Base-by-base conservation (phyloP, 306 rosid species). In the Quercus mongolica region DNA sequence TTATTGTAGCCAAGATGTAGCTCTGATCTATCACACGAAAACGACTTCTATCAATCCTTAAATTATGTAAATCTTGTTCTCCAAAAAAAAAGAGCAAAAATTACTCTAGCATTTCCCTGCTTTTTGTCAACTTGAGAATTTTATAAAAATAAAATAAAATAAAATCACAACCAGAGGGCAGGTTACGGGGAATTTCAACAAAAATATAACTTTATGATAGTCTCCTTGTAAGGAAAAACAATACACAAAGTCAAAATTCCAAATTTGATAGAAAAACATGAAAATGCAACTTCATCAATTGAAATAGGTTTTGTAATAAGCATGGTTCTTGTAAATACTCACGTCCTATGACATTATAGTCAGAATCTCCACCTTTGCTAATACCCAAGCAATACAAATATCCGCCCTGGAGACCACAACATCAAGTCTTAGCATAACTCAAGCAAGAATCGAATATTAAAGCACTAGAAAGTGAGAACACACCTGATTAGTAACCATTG, bases 331-430 rank as follows among this genome's bases (percentile, higher is more conserved):
- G 41, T 56, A 80, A 81, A 85, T 80, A 80, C 99, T 92, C 76
- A 95, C 97, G 97, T 84, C 99, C 99, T 58, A 95, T 89, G 77
- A 89, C 80, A 59, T 91, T 87, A 57, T 49, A 1, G 1, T 91
- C 85, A 44, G 91, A 67, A 76, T 80, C 80, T 65, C 54, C 61
- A 77, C 96, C 91, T 79, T 85, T 91, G 81, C 74, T 23, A 57
- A 95, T 28, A 21, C 84, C 96, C 76, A 92, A 76, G 71, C 98
- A 92, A 78, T 76, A 85, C 20, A 83, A 12, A 18, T 0, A 0
- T 75, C 65, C 78, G 59, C 38, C 81, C 97, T 94, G 93, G 11
- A 74, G 19, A 67, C 59, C 73, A 85, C 11, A 83, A 73, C 62
- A 76, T 80, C 25, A n/a, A 78, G 70, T 25, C 23, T 31, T 57